Conservation (phyloP, 2,329 filamentous ascomycete species). For the Diplodia seriata region DNA sequence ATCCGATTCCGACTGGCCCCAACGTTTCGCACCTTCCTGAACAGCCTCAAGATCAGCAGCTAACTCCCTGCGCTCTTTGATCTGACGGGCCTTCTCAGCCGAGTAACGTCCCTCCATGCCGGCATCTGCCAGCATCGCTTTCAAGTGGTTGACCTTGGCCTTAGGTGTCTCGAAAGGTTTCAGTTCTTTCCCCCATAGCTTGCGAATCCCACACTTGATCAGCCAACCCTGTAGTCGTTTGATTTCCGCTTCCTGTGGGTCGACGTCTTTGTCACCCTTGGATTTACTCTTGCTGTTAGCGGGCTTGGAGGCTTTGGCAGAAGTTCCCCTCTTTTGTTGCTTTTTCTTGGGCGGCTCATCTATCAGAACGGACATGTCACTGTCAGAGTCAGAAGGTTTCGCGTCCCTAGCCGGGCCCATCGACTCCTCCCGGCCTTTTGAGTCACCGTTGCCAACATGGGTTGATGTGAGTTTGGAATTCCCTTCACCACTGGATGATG, state of each 20-base stretch:
- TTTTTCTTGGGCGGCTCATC: slow-evolving; percentile 72
- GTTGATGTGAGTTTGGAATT: neutral
- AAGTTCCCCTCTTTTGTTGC: slow-evolving; percentile 48
- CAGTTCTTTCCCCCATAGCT: slow-evolving; percentile 88
- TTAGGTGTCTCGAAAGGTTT: slow-evolving; percentile 74
- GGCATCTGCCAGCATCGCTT: slow-evolving; percentile 75
- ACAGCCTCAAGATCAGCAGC: slow-evolving; percentile 84
- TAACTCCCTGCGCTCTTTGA: slow-evolving; percentile 86
- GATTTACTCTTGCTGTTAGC: slow-evolving; percentile 44
- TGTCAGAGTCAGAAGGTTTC: slow-evolving; percentile 56
- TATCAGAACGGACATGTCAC: slow-evolving; percentile 76
- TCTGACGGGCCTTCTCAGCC: slow-evolving; percentile 80
- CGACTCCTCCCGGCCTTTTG: slow-evolving; percentile 4
- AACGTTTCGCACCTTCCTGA: slow-evolving; percentile 78
- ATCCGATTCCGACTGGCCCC: slow-evolving; percentile 63
- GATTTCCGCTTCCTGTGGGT: slow-evolving; percentile 77
- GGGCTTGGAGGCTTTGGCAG: slow-evolving; percentile 37
- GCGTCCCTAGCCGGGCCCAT: neutral
- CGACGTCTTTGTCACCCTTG: slow-evolving; percentile 53
- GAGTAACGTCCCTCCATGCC: slow-evolving; percentile 93
- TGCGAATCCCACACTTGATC: slow-evolving; percentile 87
- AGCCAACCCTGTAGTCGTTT: slow-evolving; percentile 88
- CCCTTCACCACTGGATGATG: neutral
- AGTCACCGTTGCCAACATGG: slow-evolving; percentile 12
- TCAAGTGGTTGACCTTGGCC: slow-evolving; percentile 84